phyloP scores from a whole-genome alignment of 2,329 filamentous ascomycete genomes.

The Penicillium sp. region DNA sequence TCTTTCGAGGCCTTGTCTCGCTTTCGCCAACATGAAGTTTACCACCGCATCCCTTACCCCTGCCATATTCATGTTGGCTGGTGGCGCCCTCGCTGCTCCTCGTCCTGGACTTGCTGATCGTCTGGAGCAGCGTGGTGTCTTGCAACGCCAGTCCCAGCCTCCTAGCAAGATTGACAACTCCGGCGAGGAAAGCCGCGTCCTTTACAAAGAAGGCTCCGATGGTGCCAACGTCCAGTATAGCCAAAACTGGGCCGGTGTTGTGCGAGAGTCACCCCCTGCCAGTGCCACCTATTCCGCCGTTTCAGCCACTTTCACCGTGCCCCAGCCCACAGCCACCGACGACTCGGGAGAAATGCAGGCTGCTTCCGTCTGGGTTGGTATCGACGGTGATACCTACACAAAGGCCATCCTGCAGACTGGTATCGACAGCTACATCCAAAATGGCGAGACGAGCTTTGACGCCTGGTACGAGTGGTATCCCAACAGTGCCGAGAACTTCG shows the following conservation, averaged over 20 bases:
- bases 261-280: slow-evolving; percentile 42
- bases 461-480: slow-evolving; percentile 62
- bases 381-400: slow-evolving; percentile 55
- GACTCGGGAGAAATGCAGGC: slow-evolving; percentile 41
- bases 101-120: slow-evolving; percentile 27
- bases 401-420: slow-evolving; percentile 55
- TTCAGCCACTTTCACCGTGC: slow-evolving; percentile 48
- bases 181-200: slow-evolving; percentile 8
- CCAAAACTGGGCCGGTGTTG: slow-evolving; percentile 57
- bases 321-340: slow-evolving; percentile 43
- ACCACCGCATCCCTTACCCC: slow-evolving; percentile 18
- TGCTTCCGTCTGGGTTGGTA: slow-evolving; percentile 56
- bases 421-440: slow-evolving; percentile 51
- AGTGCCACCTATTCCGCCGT: slow-evolving; percentile 47
- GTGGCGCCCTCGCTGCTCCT: slow-evolving; percentile 27
- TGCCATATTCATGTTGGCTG: slow-evolving; percentile 22
- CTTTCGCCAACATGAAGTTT: slow-evolving; percentile 29
- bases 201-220: slow-evolving; percentile 11
- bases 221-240: slow-evolving; percentile 47
- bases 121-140: slow-evolving; percentile 24
- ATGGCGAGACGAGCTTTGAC: slow-evolving; percentile 43
- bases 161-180: slow-evolving; percentile 10
- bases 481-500: slow-evolving; percentile 52
- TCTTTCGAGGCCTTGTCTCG: background rate
- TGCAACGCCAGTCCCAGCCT: slow-evolving; percentile 26